Percentiles rank a stretch among this genome's conserved stretches.
These are phyloP conservation scores for Wallacemonas sp. DNA, from an alignment of 208 protist genomes.

Conservation along the genomic window DNA sequence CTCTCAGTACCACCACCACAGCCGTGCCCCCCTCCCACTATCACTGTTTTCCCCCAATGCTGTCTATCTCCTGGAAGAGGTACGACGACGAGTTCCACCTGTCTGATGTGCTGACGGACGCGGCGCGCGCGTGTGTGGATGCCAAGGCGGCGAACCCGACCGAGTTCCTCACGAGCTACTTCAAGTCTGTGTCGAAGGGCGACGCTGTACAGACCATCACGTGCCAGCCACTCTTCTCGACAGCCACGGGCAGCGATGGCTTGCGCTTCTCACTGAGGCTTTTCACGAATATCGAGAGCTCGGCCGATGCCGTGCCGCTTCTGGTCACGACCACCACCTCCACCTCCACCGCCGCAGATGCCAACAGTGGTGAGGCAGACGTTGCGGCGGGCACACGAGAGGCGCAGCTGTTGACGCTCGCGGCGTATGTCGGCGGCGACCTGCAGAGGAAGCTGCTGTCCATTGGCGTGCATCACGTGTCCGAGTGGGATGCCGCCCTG, in stretches of 20 bases:
- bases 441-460: slow-evolving; percentile 4
- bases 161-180: slow-evolving; percentile 75
- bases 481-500: slow-evolving; percentile 8
- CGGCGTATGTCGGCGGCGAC: not conserved
- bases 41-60: not conserved
- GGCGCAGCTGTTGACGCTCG: not conserved
- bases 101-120: slow-evolving; percentile 69
- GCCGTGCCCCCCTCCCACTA: too few species aligned
- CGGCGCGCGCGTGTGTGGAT: slow-evolving; percentile 74
- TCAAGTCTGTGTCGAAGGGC: slow-evolving; percentile 41
- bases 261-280: slow-evolving; percentile 22
- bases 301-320: not conserved
- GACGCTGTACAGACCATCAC: slow-evolving; percentile 35
- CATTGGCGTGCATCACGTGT: not conserved
- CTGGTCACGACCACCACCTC: not conserved
- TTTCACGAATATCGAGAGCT: slow-evolving; percentile 23
- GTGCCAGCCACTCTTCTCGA: slow-evolving; percentile 21
- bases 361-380: not conserved
- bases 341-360: too few species aligned
- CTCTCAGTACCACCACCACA: too few species aligned
- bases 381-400: not conserved
- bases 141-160: slow-evolving; percentile 45
- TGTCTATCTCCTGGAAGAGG: slow-evolving; percentile 62
- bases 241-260: slow-evolving; percentile 26
- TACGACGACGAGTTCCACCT: slow-evolving; percentile 78